Conservation (phyloP, 2,329 filamentous ascomycete species). For the Pestalotiopsis sp. region DNA sequence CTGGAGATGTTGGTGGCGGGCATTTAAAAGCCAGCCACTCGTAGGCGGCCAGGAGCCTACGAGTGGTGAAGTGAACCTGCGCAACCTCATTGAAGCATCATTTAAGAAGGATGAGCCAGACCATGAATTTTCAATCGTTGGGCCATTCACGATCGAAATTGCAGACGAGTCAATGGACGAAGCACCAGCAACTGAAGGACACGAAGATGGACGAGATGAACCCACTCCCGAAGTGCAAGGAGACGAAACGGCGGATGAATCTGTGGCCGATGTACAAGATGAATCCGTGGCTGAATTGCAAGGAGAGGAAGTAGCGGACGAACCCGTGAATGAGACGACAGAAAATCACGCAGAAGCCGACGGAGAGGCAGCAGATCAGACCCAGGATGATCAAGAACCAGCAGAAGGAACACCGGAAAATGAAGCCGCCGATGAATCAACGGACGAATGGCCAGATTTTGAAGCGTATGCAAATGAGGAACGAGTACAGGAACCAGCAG, state of each 20-base stretch:
- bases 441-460: not conserved
- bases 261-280: not conserved
- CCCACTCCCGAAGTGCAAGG: not conserved
- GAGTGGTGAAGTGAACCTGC: constrained; percentile 33
- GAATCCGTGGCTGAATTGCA: not conserved
- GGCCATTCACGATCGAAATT: not conserved
- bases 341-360: no score
- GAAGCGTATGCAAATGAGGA: not conserved
- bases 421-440: not conserved
- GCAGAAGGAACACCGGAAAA: not conserved
- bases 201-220: not conserved
- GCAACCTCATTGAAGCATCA: constrained; percentile 8
- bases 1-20: not conserved
- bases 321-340: not conserved
- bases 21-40: constrained; percentile 33
- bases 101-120: constrained; percentile 18
- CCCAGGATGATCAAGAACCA: not conserved
- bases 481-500: not conserved
- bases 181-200: not conserved
- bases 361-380: no score
- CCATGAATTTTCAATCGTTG: constrained; percentile 12
- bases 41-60: constrained; percentile 32
- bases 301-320: not conserved
- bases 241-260: not conserved
- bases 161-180: not conserved